A percentile compares a stretch with the other conserved stretches of the same genome.
Evolutionary conservation across 1,139 yeast genomes (phyloP).

Genomic region (Kodamaea derodonti): DNA sequence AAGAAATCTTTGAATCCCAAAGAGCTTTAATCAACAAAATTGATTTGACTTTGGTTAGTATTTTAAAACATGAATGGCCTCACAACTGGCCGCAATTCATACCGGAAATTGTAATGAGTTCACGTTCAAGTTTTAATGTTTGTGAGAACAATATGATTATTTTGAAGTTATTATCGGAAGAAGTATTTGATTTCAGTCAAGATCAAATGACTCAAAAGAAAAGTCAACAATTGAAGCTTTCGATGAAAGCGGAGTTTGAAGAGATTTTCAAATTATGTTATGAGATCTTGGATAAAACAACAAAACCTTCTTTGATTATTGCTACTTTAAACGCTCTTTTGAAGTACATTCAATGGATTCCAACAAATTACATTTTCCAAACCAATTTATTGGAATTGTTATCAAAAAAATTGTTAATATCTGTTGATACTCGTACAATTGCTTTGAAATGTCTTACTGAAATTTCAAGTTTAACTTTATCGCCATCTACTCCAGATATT

Average conservation of each 20-base stretch:
- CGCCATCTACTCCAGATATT: conserved; percentile 49
- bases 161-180: conserved; percentile 84
- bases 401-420: conserved; percentile 70
- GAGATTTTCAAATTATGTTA: conserved; percentile 90
- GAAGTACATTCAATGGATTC: conserved; percentile 93
- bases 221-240: conserved; percentile 73
- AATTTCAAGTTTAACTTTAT: conserved; percentile 57
- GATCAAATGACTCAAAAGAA: conserved; percentile 97
- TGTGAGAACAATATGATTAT: conserved; percentile 98
- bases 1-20: conserved; percentile 67
- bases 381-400: conserved; percentile 73
- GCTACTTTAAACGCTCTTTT: conserved; percentile 83
- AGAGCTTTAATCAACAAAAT: conserved; percentile 87
- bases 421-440: conserved; percentile 77
- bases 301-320: conserved; percentile 73
- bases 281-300: conserved; percentile 86
- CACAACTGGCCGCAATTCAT: conserved; percentile 96
- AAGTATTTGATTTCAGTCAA: conserved; percentile 89
- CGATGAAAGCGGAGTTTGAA: conserved; percentile 87
- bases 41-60: conserved; percentile 88
- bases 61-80: conserved; percentile 98
- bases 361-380: conserved; percentile 82
- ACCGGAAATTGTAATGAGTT: conserved; percentile 85
- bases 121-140: conserved; percentile 82
- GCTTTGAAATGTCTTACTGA: conserved; percentile 92